Conservation (phyloP, 2,329 filamentous ascomycete species). For the Nemania bipapillata region DNA sequence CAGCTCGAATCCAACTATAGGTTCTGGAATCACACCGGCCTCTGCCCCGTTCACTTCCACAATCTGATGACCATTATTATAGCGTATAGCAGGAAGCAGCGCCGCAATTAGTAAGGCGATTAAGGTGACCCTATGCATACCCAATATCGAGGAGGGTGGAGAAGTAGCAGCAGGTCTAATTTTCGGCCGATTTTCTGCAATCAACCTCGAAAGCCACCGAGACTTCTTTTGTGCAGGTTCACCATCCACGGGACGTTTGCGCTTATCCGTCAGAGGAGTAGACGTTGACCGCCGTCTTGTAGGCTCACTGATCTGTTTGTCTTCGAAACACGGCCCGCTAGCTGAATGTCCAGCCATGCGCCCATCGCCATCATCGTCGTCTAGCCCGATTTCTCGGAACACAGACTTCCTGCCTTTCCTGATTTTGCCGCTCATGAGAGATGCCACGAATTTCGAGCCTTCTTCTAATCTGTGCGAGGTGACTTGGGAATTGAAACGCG, state of each 20-base stretch:
- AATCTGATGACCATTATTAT: conserved; percentile 55
- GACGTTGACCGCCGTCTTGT: conserved; percentile 46
- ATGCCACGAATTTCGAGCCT: conserved; percentile 55
- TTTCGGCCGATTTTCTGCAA: conserved; percentile 55
- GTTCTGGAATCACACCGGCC: conserved; percentile 58
- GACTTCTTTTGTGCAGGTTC: conserved; percentile 40
- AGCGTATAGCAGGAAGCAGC: conserved; percentile 61
- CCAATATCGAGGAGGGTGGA: conserved; percentile 56
- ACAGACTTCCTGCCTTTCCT: conserved; percentile 63
- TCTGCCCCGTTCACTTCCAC: conserved; percentile 58
- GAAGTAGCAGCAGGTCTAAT: conserved; percentile 59
- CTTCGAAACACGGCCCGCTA: conserved; percentile 44
- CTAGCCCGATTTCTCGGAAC: conserved; percentile 64
- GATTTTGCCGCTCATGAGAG: conserved; percentile 59
- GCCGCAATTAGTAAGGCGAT: conserved; percentile 63
- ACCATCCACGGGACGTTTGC: conserved; percentile 43
- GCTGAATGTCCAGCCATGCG: conserved; percentile 41
- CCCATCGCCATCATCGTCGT: conserved; percentile 46
- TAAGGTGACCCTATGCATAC: conserved; percentile 59
- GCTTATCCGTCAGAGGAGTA: conserved; percentile 47
- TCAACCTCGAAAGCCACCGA: conserved; percentile 59
- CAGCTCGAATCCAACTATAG: conserved; percentile 45
- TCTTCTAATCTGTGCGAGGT: conserved; percentile 65
- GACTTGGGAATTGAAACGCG: conserved; percentile 62
- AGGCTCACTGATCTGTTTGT: conserved; percentile 51